These are phyloP conservation scores for Taiwanofungus camphoratus DNA, from an alignment of 1,284 basidiomycete species.

Conservation along the genomic window DNA sequence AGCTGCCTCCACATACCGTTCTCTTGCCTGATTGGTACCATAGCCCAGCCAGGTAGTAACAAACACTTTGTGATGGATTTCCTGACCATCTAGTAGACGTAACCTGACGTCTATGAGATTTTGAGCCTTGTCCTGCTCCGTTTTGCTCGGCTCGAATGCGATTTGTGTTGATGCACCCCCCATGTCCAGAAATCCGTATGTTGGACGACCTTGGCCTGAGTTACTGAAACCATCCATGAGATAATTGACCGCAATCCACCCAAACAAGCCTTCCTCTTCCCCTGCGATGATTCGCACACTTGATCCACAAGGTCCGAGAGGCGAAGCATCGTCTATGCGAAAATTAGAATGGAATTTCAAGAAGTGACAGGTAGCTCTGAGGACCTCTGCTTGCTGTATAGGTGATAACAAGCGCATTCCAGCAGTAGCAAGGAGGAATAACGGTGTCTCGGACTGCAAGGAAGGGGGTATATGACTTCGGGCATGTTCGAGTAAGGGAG, in stretches of 20 bases:
- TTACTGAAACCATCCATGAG: constrained; percentile 95
- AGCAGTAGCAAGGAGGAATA: constrained; percentile 95
- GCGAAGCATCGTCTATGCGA: constrained; percentile 58
- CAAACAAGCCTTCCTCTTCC: constrained; percentile 96
- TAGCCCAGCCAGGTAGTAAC: constrained; percentile 99
- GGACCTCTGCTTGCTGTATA: constrained; percentile 65
- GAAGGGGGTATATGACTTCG: constrained; percentile 81
- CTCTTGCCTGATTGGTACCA: constrained; percentile 93
- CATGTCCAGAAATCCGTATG: constrained; percentile 99
- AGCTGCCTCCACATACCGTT: constrained; percentile 78
- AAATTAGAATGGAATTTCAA: constrained; percentile 74
- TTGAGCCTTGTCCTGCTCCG: constrained; percentile 48
- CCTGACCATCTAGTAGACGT: constrained; percentile 78
- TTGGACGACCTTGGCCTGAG: constrained; percentile 57
- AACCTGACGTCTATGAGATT: constrained; percentile 80
- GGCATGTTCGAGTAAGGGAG: constrained; percentile 82
- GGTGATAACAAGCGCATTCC: constrained; percentile 89
- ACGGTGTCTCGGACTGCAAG: constrained; percentile 76
- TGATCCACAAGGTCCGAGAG: constrained; percentile 75
- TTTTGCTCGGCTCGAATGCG: constrained; percentile 79
- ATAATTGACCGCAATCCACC: constrained; percentile 99
- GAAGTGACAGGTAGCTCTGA: constrained; percentile 75
- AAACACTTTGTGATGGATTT: constrained; percentile 90
- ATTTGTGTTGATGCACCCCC: constrained; percentile 98
- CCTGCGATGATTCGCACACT: constrained; percentile 95